Evolutionary conservation across 139 green algal genomes (phyloP).

Genomic region (Chlorella sorokiniana): DNA sequence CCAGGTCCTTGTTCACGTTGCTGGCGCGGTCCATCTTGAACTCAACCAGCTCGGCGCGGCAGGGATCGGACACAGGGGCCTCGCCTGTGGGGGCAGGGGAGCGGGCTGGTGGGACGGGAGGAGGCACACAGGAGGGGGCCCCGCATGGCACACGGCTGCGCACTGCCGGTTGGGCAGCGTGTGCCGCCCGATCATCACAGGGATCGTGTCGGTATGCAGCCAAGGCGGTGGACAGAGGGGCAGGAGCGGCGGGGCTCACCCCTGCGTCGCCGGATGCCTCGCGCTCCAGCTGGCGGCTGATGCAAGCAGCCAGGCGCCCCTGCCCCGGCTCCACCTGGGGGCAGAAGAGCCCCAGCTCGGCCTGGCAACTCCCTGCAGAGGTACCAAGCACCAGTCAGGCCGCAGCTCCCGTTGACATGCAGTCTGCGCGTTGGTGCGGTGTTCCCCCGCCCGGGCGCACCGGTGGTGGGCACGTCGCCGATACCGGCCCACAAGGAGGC

Average conservation of each 20-base stretch:
- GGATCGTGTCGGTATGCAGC: background rate
- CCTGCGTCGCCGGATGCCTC: conserved; percentile 46
- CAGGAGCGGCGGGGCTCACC: background rate
- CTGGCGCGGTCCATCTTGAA: conserved; percentile 72
- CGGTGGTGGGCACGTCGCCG: conserved; percentile 45
- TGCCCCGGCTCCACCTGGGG: conserved; percentile 58
- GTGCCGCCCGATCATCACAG: too few species aligned
- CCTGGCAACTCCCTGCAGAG: conserved; percentile 64
- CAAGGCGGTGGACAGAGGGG: background rate
- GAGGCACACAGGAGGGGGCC: background rate
- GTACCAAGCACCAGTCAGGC: background rate
- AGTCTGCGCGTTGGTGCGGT: too few species aligned
- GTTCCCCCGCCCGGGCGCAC: too few species aligned
- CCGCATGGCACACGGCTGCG: background rate
- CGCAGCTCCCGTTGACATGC: too few species aligned
- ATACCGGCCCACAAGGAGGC: conserved; percentile 32
- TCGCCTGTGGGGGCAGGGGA: conserved; percentile 20
- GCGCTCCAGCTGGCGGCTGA: conserved; percentile 64
- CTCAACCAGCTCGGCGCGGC: conserved; percentile 52
- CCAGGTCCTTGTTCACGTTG: conserved; percentile 85
- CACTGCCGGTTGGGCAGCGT: too few species aligned
- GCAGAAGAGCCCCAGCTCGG: conserved; percentile 71
- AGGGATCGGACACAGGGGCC: conserved; percentile 9
- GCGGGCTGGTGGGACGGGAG: too few species aligned
- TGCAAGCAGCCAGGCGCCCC: conserved; percentile 63